Percentiles rank a stretch among this genome's conserved stretches.
Conservation (phyloP, 73 alveolate species). For the Blepharisma japonicum region DNA sequence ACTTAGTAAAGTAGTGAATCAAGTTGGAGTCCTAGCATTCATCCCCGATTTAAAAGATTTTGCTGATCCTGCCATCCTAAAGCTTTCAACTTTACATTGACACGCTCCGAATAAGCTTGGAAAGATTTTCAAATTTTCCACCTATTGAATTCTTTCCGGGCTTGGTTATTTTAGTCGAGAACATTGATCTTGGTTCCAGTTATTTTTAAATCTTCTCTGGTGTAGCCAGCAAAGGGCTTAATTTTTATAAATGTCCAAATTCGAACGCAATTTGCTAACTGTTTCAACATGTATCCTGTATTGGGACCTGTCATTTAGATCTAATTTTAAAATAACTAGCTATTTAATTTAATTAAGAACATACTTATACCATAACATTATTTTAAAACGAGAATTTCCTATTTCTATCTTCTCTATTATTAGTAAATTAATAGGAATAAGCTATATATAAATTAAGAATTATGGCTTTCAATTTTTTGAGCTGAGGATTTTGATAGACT, state of each 20-base stretch:
- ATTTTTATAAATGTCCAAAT: constrained; percentile 28
- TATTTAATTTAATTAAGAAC: no score
- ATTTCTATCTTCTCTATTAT: no score
- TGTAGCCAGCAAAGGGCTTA: constrained; percentile 57
- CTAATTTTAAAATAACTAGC: no score
- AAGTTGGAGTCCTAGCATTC: constrained; percentile 92
- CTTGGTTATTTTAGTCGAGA: constrained; percentile 61
- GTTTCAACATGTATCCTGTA: neutral
- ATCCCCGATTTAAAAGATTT: constrained; percentile 92
- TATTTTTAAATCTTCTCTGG: constrained; percentile 53
- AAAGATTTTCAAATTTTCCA: constrained; percentile 43
- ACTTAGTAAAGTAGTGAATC: constrained; percentile 78
- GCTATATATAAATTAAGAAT: no score
- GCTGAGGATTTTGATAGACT: no score
- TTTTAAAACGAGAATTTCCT: no score
- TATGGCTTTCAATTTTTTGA: no score
- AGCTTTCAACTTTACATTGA: constrained; percentile 85
- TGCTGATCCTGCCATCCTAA: constrained; percentile 96
- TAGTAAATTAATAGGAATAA: no score
- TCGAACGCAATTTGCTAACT: constrained; percentile 33
- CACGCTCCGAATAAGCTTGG: constrained; percentile 73
- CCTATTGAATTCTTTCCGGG: constrained; percentile 56
- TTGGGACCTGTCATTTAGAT: no score
- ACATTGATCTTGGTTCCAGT: constrained; percentile 47
- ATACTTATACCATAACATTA: no score